These are phyloP conservation scores for Cercophora samala DNA, from an alignment of 495 filamentous ascomycete genomes.

Conservation along the genomic window DNA sequence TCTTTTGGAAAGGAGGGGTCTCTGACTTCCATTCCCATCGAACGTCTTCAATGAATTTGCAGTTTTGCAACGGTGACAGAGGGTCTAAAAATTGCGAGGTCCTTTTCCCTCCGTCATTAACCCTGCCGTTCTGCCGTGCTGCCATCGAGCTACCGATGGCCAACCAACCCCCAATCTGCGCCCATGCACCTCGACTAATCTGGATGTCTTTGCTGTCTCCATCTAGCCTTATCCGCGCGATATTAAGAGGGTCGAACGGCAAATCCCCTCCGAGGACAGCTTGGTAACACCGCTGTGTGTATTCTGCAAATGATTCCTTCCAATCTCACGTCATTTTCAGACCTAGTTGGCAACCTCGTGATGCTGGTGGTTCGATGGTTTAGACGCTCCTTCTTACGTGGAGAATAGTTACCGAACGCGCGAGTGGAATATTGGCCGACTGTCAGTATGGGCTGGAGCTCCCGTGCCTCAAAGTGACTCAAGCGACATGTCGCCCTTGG, in stretches of 20 bases:
- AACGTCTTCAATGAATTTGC: too few relatives aligned
- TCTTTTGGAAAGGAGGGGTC: neutral
- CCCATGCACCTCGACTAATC: neutral
- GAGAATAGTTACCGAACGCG: too few relatives aligned
- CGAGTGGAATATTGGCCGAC: neutral
- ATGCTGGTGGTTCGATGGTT: neutral
- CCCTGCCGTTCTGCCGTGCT: neutral
- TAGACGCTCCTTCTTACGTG: neutral
- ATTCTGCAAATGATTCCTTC: neutral
- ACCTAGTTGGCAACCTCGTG: neutral
- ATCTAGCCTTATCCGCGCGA: neutral
- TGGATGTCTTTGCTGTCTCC: neutral
- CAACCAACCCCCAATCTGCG: neutral
- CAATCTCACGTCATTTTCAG: neutral
- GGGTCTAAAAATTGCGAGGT: neutral
- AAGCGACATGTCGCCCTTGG: neutral
- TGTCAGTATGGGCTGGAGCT: neutral
- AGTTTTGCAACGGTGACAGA: too few relatives aligned
- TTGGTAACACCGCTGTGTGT: neutral
- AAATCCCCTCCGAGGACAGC: neutral
- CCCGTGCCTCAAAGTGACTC: neutral
- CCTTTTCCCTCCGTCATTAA: neutral
- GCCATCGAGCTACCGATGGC: neutral
- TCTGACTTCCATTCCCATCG: too few relatives aligned
- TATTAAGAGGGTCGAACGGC: neutral